Base-by-base conservation (phyloP, 257 asterid species). In the Leptodermis oblonga region DNA sequence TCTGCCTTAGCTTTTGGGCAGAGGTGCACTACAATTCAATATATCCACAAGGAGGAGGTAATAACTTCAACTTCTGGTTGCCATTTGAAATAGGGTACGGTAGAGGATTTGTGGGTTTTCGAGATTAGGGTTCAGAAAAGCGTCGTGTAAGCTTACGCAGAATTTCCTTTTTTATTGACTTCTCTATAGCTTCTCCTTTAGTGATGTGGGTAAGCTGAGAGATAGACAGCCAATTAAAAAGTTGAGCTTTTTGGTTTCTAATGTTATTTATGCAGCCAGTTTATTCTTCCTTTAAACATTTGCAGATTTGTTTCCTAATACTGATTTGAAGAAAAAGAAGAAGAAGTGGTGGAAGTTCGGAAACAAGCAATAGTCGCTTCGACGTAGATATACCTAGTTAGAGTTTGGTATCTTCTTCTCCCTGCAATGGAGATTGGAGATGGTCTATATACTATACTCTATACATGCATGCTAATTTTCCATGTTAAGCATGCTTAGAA, bases 11-110 rank as follows among this genome's bases (percentile, higher is more conserved):
- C 70, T 93, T 93, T 79, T 93, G 99, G 99, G 93, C 99, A 5
- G 99, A 93, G 86, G 99, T 93, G 66, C 99, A 93, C 74, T 93
- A 93, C 85, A 90, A 93, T 88, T 88, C 97, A 22, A 88, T 93
- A 72, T 90, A 93, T 77, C 97, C 97, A 18, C 92, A 74, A 31
- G 95, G 90, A 28, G 94, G 90, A 87, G 99, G 99, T 94, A 83
- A 73, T 71, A 18, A 43, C 42, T 20, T 28, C 63, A 65, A 4
- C 63, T 37, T 77, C 39, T 14, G 6, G 34, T 46, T 9, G 26
- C 53, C 55, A 13, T 4, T 3, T 37, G 22, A 20, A 34, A 28
- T 28, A 37, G 30, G 12, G 23, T 18, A 61, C 9, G 66, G n/a
- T 15, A 0, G 7, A 48, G 53, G 53, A n/a, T 1, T 1, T 48